Percentiles rank a stretch among this genome's conserved stretches.
These are phyloP conservation scores for Leccinum obscurum DNA, from an alignment of 768 basidiomycete genomes.

Conservation along the genomic window DNA sequence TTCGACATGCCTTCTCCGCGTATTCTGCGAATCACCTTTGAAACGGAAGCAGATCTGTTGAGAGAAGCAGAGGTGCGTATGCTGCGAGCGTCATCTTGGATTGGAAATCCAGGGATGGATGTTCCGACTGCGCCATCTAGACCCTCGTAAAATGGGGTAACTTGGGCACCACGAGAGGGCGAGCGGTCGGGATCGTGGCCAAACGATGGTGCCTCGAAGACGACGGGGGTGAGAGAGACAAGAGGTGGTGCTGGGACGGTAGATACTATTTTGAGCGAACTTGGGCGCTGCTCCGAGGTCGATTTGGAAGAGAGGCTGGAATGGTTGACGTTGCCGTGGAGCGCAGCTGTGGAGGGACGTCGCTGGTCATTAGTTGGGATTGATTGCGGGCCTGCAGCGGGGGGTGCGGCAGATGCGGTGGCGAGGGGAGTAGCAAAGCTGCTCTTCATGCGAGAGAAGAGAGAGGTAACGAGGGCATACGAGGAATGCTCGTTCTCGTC, in stretches of 20 bases:
- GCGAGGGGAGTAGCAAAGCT: conserved; percentile 69
- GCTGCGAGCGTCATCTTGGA: conserved; percentile 88
- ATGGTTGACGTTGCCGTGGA: conserved; percentile 43
- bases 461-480: conserved; percentile 77
- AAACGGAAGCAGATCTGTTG: conserved; percentile 80
- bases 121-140: conserved; percentile 64
- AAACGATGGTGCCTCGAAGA: conserved; percentile 75
- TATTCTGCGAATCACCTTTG: conserved; percentile 87
- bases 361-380: conserved; percentile 46
- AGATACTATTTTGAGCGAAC: conserved; percentile 52
- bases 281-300: conserved; percentile 53
- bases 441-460: conserved; percentile 81
- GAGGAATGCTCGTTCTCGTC: conserved; percentile 89
- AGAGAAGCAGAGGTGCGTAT: conserved; percentile 72
- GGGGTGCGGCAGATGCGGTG: conserved; percentile 44
- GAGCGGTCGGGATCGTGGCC: conserved; percentile 63
- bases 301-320: conserved; percentile 51
- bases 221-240: conserved; percentile 82
- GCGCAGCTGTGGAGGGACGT: conserved; percentile 53
- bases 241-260: conserved; percentile 74
- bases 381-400: conserved; percentile 32
- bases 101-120: conserved; percentile 89
- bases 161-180: conserved; percentile 50
- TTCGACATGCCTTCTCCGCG: conserved; percentile 75
- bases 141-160: conserved; percentile 54